Conservation (phyloP, 495 filamentous ascomycete genomes). For the Neohortaea acidophila region DNA sequence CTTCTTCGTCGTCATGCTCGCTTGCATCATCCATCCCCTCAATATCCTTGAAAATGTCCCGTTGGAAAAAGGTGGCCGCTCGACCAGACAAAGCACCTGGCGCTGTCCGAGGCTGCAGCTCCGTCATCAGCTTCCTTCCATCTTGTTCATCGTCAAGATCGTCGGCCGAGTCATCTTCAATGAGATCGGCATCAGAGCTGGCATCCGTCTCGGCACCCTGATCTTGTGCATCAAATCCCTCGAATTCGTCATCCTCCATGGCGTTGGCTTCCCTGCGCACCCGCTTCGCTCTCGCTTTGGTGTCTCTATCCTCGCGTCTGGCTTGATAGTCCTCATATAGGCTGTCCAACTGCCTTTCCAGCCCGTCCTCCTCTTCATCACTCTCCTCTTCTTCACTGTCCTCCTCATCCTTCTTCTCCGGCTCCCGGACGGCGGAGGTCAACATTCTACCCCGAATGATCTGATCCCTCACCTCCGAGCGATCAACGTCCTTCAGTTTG, state of each 20-base stretch:
- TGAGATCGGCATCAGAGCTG: constrained; percentile 25
- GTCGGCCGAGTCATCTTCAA: constrained; percentile 35
- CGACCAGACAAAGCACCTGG: constrained; percentile 56
- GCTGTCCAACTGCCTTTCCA: constrained; percentile 71
- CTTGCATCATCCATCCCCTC: constrained; percentile 40
- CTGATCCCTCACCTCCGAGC: constrained; percentile 45
- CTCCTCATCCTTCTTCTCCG: constrained; percentile 35
- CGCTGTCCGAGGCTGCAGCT: constrained; percentile 34
- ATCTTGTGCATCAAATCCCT: constrained; percentile 57
- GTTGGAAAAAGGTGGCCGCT: constrained; percentile 79
- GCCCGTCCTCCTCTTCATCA: constrained; percentile 56
- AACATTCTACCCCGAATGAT: constrained; percentile 65
- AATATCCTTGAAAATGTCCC: constrained; percentile 83
- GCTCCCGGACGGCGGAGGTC: constrained; percentile 32
- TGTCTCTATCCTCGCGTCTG: constrained; percentile 57
- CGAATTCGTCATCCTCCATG: constrained; percentile 81
- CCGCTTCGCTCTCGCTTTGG: constrained; percentile 80
- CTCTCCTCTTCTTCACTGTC: constrained; percentile 46
- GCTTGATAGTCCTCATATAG: constrained; percentile 80
- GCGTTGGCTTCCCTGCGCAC: constrained; percentile 66
- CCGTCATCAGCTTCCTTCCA: constrained; percentile 29
- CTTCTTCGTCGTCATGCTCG: constrained; percentile 27
- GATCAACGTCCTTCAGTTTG: constrained; percentile 61
- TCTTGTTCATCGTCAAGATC: constrained; percentile 27
- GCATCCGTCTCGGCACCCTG: constrained; percentile 15